Conservation (phyloP, 768 basidiomycete genomes). For the Hericium rajendrae region DNA sequence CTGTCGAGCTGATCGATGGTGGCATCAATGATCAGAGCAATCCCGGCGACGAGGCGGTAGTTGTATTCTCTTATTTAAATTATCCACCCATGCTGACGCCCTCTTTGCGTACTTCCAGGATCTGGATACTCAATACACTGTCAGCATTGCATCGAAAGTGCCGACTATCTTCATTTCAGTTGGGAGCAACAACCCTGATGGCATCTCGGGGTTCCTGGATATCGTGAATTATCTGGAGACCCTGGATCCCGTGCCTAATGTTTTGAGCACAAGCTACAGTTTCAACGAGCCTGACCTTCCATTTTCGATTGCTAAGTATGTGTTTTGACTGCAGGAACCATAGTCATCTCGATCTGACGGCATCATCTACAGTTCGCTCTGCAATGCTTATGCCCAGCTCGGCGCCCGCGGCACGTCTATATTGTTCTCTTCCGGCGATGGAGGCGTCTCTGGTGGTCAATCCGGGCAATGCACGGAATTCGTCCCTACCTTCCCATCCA, state of each 20-base stretch:
- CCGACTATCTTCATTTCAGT: constrained; percentile 25
- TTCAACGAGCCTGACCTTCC: neutral
- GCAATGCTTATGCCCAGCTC: constrained; percentile 8
- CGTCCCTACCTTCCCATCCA: constrained; percentile 46
- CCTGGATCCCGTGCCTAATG: constrained; percentile 1
- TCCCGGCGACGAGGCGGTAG: constrained; percentile 18
- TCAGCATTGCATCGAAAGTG: constrained; percentile 19
- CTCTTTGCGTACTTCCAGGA: constrained; percentile 3
- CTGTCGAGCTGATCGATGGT: constrained; percentile 18
- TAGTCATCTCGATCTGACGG: no score
- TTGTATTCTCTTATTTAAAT: constrained; percentile 12
- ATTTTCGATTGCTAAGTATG: neutral
- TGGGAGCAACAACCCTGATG: constrained; percentile 21
- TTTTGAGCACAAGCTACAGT: neutral
- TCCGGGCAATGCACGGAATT: constrained; percentile 51
- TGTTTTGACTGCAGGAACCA: neutral
- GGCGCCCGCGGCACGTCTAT: constrained; percentile 62
- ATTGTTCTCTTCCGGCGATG: constrained; percentile 57
- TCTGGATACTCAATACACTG: constrained; percentile 17
- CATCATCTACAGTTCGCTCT: constrained; percentile 1
- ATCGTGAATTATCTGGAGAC: constrained; percentile 18
- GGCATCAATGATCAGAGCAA: constrained; percentile 20
- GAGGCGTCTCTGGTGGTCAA: constrained; percentile 58
- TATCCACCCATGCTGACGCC: neutral
- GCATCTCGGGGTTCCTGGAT: constrained; percentile 25